Evolutionary conservation across 148 eudicot species (phyloP).

Genomic region (Salicornia ramosissima): DNA sequence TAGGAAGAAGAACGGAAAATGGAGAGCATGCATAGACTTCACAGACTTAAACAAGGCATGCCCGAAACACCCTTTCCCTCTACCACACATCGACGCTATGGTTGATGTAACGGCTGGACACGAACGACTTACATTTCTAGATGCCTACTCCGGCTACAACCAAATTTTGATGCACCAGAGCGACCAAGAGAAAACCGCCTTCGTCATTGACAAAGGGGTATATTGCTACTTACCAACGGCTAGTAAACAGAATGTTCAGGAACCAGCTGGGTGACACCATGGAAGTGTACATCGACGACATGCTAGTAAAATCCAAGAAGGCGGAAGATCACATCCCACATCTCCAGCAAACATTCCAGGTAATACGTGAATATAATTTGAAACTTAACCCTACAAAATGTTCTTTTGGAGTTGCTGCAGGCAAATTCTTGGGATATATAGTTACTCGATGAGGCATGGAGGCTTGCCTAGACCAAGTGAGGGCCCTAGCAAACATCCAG

Average conservation of each 20-base stretch:
- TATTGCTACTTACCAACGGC: background rate
- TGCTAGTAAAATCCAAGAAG: background rate
- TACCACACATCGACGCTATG: background rate
- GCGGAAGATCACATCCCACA: background rate
- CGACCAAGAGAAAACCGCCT: background rate
- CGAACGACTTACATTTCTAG: background rate
- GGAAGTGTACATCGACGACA: background rate
- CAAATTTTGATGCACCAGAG: background rate
- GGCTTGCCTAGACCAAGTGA: no score
- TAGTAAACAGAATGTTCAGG: no score
- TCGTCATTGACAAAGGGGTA: background rate
- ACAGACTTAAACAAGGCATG: no score
- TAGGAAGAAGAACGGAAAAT: no score
- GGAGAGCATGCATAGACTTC: no score
- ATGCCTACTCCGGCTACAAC: no score
- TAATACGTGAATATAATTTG: background rate
- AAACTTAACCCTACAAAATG: no score
- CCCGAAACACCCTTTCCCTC: no score
- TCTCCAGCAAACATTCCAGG: background rate
- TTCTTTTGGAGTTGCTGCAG: no score
- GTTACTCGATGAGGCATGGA: no score
- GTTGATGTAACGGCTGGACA: background rate
- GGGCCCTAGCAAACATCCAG: no score
- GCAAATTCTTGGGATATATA: no score
- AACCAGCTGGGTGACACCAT: background rate